These are phyloP conservation scores for Musa balbisiana DNA, from an alignment of 202 grass and related monocot species.

Conservation along the genomic window DNA sequence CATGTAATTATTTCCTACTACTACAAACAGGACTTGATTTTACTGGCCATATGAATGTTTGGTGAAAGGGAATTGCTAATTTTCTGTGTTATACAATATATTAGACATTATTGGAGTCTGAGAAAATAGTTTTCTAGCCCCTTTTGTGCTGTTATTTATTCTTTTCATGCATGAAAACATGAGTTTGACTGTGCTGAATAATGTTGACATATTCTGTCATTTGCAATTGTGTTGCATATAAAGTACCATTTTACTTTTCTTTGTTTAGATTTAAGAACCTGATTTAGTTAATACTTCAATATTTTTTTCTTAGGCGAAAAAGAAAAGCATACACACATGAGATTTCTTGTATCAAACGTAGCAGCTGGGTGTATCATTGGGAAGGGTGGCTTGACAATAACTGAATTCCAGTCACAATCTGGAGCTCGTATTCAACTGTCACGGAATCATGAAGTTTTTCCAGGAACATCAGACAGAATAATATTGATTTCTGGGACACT, in stretches of 20 bases:
- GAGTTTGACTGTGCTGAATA: background rate
- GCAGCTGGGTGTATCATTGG: slow-evolving; percentile 90
- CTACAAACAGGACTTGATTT: background rate
- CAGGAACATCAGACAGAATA: slow-evolving; percentile 79
- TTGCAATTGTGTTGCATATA: background rate
- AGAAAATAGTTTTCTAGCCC: too few relatives aligned
- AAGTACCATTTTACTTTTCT: background rate
- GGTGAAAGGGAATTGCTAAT: background rate
- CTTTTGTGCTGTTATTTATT: too few relatives aligned
- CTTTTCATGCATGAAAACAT: too few relatives aligned
- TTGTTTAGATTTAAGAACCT: background rate
- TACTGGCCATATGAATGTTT: background rate
- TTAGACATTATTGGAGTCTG: too few relatives aligned
- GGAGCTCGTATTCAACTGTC: slow-evolving; percentile 82
- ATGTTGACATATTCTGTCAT: background rate
- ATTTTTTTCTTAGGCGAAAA: slow-evolving; percentile 42
- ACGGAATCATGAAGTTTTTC: slow-evolving; percentile 85
- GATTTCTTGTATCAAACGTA: slow-evolving; percentile 83
- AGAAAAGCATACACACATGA: slow-evolving; percentile 76
- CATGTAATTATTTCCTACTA: background rate
- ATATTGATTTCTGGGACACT: slow-evolving; percentile 82
- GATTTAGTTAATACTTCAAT: background rate
- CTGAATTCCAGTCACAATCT: slow-evolving; percentile 79
- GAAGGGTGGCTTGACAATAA: slow-evolving; percentile 87
- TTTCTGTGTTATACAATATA: background rate